A percentile compares a stretch with the other conserved stretches of the same genome.
phyloP scores from a whole-genome alignment of 1,284 basidiomycete genomes.

The Sanghuangporus sanghuang region DNA sequence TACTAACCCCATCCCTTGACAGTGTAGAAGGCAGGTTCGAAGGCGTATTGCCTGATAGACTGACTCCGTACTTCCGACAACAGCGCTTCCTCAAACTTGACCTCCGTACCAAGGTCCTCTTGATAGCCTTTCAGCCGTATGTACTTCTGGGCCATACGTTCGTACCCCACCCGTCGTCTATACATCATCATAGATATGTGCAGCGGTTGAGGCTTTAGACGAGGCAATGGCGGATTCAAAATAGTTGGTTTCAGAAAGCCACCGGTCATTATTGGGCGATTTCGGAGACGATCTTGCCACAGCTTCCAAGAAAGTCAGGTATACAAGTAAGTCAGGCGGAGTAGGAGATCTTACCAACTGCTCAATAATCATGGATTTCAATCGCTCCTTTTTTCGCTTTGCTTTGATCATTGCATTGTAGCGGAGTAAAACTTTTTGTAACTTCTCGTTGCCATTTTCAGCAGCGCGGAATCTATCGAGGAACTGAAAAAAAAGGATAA shows the following conservation, averaged over 20 bases:
- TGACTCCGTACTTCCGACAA: constrained; percentile 16
- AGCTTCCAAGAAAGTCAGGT: constrained; percentile 26
- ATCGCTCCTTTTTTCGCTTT: constrained; percentile 45
- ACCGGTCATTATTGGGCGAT: constrained; percentile 64
- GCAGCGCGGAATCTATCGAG: constrained; percentile 53
- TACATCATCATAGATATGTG: constrained; percentile 66
- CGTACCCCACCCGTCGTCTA: constrained; percentile 46
- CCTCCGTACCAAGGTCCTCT: constrained; percentile 49
- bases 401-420: constrained; percentile 50
- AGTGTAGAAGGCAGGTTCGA: constrained; percentile 26
- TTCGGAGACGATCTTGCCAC: constrained; percentile 46
- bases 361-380: constrained; percentile 39
- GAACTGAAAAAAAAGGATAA: constrained; percentile 40
- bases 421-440: constrained; percentile 42
- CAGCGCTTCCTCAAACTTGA: constrained; percentile 46
- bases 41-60: constrained; percentile 3
- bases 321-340: neutral
- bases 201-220: constrained; percentile 71
- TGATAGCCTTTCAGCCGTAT: constrained; percentile 32
- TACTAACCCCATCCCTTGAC: constrained; percentile 39
- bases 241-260: constrained; percentile 55
- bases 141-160: constrained; percentile 36
- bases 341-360: constrained; percentile 41
- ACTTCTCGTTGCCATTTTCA: constrained; percentile 43
- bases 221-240: constrained; percentile 65